These are phyloP conservation scores for Lathyrus oleraceus DNA, from an alignment of 306 rosid genomes.

Conservation along the genomic window DNA sequence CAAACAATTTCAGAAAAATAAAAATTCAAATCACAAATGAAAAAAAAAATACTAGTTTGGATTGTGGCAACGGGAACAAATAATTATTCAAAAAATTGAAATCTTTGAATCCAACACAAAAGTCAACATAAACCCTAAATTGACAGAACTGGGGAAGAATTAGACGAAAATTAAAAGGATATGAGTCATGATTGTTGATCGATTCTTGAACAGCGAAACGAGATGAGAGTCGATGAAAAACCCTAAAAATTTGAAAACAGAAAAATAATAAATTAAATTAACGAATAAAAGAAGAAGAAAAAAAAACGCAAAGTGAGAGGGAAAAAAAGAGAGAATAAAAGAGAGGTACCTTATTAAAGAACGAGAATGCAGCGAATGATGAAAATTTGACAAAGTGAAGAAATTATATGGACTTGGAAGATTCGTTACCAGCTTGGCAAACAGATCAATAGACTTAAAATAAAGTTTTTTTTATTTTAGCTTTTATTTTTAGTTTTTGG, in stretches of 20 bases:
- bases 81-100: not conserved
- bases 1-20: conserved; percentile 26
- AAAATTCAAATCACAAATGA: not conserved
- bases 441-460: not conserved
- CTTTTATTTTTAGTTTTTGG: not conserved
- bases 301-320: not conserved
- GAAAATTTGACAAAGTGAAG: not conserved
- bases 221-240: conserved; percentile 38
- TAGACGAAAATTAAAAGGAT: conserved; percentile 51
- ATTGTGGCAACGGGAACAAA: not conserved
- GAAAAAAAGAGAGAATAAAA: not conserved
- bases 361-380: not conserved
- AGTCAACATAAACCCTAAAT: conserved; percentile 33
- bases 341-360: conserved; percentile 23
- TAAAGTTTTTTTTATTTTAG: not conserved
- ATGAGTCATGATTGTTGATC: conserved; percentile 60
- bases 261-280: not conserved
- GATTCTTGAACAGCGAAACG: conserved; percentile 40
- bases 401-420: not conserved
- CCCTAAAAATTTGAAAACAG: conserved; percentile 35
- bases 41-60: not conserved
- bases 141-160: not conserved
- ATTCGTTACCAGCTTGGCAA: not conserved
- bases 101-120: not conserved
- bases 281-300: not conserved